phyloP scores from a whole-genome alignment of 352 stramenopile genomes.

The Globisporangium paroecandrum region DNA sequence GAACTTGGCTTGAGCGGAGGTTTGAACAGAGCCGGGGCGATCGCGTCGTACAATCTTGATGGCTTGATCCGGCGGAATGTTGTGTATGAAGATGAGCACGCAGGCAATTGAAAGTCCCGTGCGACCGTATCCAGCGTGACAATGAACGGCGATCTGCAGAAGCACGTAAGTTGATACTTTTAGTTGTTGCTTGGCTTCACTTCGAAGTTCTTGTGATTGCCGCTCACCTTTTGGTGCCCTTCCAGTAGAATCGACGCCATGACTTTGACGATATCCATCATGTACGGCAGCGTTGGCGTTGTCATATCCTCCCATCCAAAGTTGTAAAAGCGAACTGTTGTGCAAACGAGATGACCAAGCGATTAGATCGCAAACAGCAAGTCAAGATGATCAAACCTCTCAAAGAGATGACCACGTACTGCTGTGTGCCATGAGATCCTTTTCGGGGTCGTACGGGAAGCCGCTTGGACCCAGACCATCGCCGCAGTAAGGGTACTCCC shows the following conservation, averaged over 20 bases:
- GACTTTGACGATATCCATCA: slow-evolving; percentile 87
- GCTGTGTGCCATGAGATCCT: slow-evolving; percentile 80
- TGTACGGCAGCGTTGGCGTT: slow-evolving; percentile 77
- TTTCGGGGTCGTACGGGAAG: slow-evolving; percentile 89
- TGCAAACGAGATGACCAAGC: background rate
- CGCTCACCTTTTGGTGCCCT: slow-evolving; percentile 49
- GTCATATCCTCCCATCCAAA: slow-evolving; percentile 93
- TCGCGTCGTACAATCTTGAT: slow-evolving; percentile 76
- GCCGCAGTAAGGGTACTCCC: slow-evolving; percentile 90
- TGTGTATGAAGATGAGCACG: slow-evolving; percentile 81
- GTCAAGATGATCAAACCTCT: background rate
- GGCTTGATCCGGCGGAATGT: slow-evolving; percentile 58
- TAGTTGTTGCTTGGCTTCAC: background rate
- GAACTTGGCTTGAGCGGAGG: slow-evolving; percentile 65
- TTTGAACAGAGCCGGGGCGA: slow-evolving; percentile 76
- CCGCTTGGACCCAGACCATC: slow-evolving; percentile 68
- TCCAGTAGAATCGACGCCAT: slow-evolving; percentile 71
- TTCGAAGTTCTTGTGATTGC: background rate
- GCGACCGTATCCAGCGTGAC: slow-evolving; percentile 85
- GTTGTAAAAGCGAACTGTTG: slow-evolving; percentile 86
- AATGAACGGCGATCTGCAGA: slow-evolving; percentile 80
- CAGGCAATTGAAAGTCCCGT: slow-evolving; percentile 87
- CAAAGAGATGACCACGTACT: slow-evolving; percentile 34
- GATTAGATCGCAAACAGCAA: background rate
- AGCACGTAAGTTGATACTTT: background rate